phyloP scores from a whole-genome alignment of 306 rosid species.

The Argentina anserina region DNA sequence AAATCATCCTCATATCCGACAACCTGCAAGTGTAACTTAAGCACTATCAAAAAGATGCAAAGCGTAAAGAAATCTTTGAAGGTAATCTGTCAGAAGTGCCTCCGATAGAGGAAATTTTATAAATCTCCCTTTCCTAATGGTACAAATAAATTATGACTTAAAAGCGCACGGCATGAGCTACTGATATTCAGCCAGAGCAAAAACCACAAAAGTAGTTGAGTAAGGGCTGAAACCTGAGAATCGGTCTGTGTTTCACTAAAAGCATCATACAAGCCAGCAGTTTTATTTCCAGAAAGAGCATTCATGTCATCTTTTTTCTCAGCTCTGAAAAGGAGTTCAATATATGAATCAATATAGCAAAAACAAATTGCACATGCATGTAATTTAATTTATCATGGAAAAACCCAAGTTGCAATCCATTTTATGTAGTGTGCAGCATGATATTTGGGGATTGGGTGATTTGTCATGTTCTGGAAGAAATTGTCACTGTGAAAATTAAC shows the following conservation, averaged over 20 bases:
- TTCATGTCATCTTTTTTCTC: conserved; percentile 45
- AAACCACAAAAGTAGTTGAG: neutral
- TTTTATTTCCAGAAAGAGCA: conserved; percentile 40
- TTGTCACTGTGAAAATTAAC: neutral
- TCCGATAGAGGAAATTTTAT: neutral
- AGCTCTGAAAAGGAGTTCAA: conserved; percentile 32
- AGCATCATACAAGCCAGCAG: conserved; percentile 49
- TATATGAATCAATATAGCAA: conserved; percentile 11
- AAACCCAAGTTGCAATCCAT: neutral
- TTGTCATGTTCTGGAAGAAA: conserved; percentile 1
- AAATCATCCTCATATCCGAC: conserved; percentile 86
- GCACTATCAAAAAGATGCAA: conserved; percentile 18
- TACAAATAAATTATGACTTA: neutral
- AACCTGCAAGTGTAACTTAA: conserved; percentile 52
- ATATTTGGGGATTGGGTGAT: neutral
- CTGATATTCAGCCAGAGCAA: neutral
- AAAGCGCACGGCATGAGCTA: neutral
- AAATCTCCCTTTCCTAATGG: neutral
- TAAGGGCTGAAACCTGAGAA: conserved; percentile 66
- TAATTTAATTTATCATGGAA: neutral
- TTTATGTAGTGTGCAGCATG: neutral
- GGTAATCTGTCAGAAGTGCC: neutral
- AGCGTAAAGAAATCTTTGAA: conserved; percentile 19
- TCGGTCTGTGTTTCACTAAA: conserved; percentile 94
- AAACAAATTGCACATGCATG: conserved; percentile 1